Percentiles rank a stretch among this genome's conserved stretches.
These are phyloP conservation scores for Aspergillus tanneri DNA, from an alignment of 2,329 filamentous ascomycete genomes.

Conservation along the genomic window DNA sequence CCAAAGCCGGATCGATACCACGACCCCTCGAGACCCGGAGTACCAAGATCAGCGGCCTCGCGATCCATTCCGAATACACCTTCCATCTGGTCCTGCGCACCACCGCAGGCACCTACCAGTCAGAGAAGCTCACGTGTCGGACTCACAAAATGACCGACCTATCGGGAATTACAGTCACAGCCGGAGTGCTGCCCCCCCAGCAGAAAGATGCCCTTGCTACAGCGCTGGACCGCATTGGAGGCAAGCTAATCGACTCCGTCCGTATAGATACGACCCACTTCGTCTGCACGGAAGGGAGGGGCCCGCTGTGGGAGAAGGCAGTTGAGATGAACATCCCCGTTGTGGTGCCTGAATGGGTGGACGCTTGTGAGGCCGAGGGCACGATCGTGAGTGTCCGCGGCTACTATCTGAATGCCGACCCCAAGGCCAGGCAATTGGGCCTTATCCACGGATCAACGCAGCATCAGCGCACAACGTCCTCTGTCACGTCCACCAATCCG, in stretches of 20 bases:
- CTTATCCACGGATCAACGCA: constrained; percentile 35
- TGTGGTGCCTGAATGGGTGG: constrained; percentile 93
- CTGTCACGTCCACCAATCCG: constrained; percentile 24
- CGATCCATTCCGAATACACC: constrained; percentile 93
- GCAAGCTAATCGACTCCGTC: constrained; percentile 84
- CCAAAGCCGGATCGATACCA: constrained; percentile 94
- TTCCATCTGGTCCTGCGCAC: constrained; percentile 93
- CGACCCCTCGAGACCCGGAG: constrained; percentile 81
- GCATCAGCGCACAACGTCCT: constrained; percentile 36
- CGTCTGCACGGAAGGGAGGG: constrained; percentile 89
- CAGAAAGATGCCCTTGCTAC: constrained; percentile 69
- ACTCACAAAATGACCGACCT: constrained; percentile 99
- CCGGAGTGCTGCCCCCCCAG: constrained; percentile 75
- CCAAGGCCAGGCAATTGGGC: constrained; percentile 56
- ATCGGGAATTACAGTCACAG: constrained; percentile 90
- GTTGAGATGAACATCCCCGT: constrained; percentile 98
- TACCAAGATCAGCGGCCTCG: constrained; percentile 94
- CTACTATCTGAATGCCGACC: constrained; percentile 90
- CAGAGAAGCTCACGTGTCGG: constrained; percentile 78
- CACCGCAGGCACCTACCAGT: constrained; percentile 80
- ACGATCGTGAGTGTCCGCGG: constrained; percentile 91
- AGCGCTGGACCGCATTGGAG: constrained; percentile 84
- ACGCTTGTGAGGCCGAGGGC: constrained; percentile 91
- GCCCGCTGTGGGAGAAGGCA: constrained; percentile 90
- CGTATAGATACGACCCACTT: constrained; percentile 98